Evolutionary conservation across 192 early-diverging fungal genomes (phyloP).

Genomic region (Gryganskiella cystojenkinii): DNA sequence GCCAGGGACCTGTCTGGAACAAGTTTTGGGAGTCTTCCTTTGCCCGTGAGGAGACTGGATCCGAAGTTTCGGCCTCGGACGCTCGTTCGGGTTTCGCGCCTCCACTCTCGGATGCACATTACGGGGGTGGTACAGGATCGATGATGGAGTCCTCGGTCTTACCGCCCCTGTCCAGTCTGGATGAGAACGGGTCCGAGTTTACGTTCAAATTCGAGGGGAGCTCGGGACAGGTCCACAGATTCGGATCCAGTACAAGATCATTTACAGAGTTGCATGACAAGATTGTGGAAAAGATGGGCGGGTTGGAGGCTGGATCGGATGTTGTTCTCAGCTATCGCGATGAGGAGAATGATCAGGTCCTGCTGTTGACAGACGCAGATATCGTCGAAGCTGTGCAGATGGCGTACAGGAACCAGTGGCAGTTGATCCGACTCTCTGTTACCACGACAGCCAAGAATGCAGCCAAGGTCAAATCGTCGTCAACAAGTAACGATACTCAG

Average conservation of each 20-base stretch:
- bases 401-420: conserved; percentile 57
- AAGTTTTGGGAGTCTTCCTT: conserved; percentile 57
- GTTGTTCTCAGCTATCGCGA: conserved; percentile 73
- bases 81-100: conserved; percentile 16
- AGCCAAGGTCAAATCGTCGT: not conserved
- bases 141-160: conserved; percentile 23
- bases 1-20: conserved; percentile 55
- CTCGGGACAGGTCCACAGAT: conserved; percentile 75
- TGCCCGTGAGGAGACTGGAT: conserved; percentile 48
- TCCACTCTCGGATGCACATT: conserved; percentile 34
- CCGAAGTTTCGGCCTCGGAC: conserved; percentile 47
- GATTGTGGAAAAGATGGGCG: conserved; percentile 67
- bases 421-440: conserved; percentile 17
- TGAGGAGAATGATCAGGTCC: conserved; percentile 86
- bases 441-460: conserved; percentile 1
- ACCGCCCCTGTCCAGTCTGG: conserved; percentile 9
- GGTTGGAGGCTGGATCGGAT: conserved; percentile 21
- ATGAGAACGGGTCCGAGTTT: conserved; percentile 44
- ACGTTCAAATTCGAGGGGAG: conserved; percentile 73
- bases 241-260: conserved; percentile 60
- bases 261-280: conserved; percentile 63
- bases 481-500: not conserved
- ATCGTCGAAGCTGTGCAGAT: conserved; percentile 81
- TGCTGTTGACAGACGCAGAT: conserved; percentile 74
- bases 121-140: conserved; percentile 15